Base-by-base conservation (phyloP, 331 rosid species). In the Telfairia occidentalis region DNA sequence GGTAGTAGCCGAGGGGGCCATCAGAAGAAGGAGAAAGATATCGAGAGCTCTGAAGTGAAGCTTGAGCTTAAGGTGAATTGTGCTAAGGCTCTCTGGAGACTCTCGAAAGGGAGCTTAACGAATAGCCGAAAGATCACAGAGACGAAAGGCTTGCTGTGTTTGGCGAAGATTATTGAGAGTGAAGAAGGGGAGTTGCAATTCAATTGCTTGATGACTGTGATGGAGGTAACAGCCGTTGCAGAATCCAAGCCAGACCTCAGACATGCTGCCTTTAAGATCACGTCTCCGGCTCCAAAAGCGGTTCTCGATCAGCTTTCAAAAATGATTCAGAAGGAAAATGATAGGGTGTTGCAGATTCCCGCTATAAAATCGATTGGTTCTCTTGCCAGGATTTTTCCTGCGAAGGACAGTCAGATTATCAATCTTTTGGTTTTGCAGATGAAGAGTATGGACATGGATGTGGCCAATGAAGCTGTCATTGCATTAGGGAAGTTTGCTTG, bases 321-420 rank as follows among this genome's bases (percentile, higher is more conserved):
- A 82, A 74, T 92, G 81, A 81, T 86, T 70, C 78, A 83, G 9
- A 91, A 85, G 73, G 76, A 78, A 58, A 86, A 85, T 76, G 82
- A 60, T 55, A 90, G 90, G 0, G 2, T 50, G 2, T 43, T 93
- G 85, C 89, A 83, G 79, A 48, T 91, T 78, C 88, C 92, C 0
- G 95, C 96, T 0, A 78, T 90, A 26, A 87, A 88, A 77, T 82
- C 98, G 2, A 80, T 90, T 58, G 98, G 98, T 40, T 88, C 96
- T 1, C 81, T 93, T 78, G 98, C 97, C 16, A 89, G 97, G 86
- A 88, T 91, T 0, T 93, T 93, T 82, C 89, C 97, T 32, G 96
- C 92, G 0, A 83, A 92, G 45, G 98, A 93, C 83, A 86, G 92
- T 5, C 74, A 86, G 32, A 90, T 89, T 21, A 83, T 93, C 38